phyloP scores from a whole-genome alignment of 192 early-diverging fungal genomes.

The Coemansia guatemalensis region DNA sequence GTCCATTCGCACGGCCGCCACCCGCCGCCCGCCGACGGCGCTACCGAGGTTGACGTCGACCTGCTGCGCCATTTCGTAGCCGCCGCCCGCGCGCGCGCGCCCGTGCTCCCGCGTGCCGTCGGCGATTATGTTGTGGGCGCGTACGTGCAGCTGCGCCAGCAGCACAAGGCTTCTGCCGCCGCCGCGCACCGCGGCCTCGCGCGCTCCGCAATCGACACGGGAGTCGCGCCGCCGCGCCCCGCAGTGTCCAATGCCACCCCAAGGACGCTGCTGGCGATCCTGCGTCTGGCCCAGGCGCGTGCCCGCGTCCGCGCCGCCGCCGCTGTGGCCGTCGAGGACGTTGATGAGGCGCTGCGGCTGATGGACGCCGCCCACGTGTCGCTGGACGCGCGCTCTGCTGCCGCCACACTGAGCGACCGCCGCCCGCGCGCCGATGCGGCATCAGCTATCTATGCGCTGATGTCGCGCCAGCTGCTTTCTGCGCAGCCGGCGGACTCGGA shows the following conservation, averaged over 20 bases:
- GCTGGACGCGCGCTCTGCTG: conserved; percentile 57
- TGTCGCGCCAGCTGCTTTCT: conserved; percentile 69
- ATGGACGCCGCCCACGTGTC: conserved; percentile 91
- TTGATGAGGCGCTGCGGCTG: conserved; percentile 85
- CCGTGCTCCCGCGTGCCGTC: conserved; percentile 70
- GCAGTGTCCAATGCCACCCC: conserved; percentile 50
- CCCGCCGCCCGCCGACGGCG: conserved; percentile 57
- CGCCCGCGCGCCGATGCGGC: conserved; percentile 42
- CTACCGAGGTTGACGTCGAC: conserved; percentile 63
- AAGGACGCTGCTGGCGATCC: conserved; percentile 83
- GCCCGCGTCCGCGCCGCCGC: conserved; percentile 76
- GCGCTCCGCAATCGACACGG: conserved; percentile 28
- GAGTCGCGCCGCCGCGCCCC: conserved; percentile 17
- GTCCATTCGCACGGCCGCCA: conserved; percentile 87
- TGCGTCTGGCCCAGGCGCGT: conserved; percentile 80
- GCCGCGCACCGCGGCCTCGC: conserved; percentile 10
- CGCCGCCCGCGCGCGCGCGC: conserved; percentile 68
- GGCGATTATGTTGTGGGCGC: conserved; percentile 86
- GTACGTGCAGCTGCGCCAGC: conserved; percentile 74
- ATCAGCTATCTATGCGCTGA: conserved; percentile 76
- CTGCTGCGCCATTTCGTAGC: conserved; percentile 92
- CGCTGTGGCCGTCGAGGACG: conserved; percentile 68
- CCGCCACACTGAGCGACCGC: conserved; percentile 31
- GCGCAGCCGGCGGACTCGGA: conserved; percentile 43
- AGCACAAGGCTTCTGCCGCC: conserved; percentile 51